Percentiles rank a stretch among this genome's conserved stretches.
These are phyloP conservation scores for Globisporangium iwayamae DNA, from an alignment of 352 stramenopile genomes.

Conservation along the genomic window DNA sequence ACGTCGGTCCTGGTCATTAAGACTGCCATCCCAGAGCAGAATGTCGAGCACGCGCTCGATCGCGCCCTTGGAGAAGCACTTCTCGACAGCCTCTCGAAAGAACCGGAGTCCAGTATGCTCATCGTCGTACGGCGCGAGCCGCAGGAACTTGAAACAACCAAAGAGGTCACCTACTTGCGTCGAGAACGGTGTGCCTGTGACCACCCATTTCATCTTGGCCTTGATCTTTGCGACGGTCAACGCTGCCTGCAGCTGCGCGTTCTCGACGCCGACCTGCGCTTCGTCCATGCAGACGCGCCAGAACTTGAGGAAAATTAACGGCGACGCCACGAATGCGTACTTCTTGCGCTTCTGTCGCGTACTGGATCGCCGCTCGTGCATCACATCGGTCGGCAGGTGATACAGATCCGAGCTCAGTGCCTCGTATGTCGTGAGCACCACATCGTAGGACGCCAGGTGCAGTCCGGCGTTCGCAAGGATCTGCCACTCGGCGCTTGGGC, in stretches of 20 bases:
- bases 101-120: conserved; percentile 21
- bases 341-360: conserved; percentile 60
- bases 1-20: background rate
- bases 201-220: conserved; percentile 74
- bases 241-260: conserved; percentile 62
- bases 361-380: conserved; percentile 44
- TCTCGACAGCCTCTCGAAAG: conserved; percentile 38
- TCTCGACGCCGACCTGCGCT: conserved; percentile 89
- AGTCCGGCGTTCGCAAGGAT: conserved; percentile 40
- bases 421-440: conserved; percentile 92
- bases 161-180: conserved; percentile 84
- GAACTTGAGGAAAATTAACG: conserved; percentile 81
- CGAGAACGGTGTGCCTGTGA: conserved; percentile 89
- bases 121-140: conserved; percentile 42
- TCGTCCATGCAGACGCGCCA: conserved; percentile 93
- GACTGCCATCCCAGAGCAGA: conserved; percentile 34
- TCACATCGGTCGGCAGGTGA: conserved; percentile 48
- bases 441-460: conserved; percentile 75
- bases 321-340: conserved; percentile 87
- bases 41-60: conserved; percentile 45
- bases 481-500: conserved; percentile 49
- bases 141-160: conserved; percentile 74
- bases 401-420: conserved; percentile 78
- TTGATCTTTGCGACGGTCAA: conserved; percentile 78
- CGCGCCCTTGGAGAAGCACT: conserved; percentile 33